Base-by-base conservation (phyloP, 352 stramenopile species). In the Sclerospora graminicola region DNA sequence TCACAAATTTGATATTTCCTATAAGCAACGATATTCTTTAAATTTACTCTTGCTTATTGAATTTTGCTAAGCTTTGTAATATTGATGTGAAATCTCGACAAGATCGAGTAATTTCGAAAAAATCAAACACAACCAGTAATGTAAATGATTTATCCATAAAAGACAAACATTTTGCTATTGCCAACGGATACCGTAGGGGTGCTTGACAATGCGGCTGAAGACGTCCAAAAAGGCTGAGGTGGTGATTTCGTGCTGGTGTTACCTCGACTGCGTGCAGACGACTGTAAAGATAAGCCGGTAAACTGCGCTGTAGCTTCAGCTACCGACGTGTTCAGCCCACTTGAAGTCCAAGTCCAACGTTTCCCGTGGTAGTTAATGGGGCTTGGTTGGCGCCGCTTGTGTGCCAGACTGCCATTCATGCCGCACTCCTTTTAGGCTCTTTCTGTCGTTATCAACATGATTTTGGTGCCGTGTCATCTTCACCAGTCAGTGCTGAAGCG, bases 351-450 rank as follows among this genome's bases (percentile, higher is more conserved):
- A 55, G 33, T 84, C 82, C 26, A 70, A 41, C 5, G 82, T 77
- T 49, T 90, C 87, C 2, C 10, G 89, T 87, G 65, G 81, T 90
- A 4, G 69, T 93, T 15, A 88, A 84, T 30, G 71, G 74, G 2
- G 76, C 74, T 40, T 90, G 81, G 81, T 65, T 93, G 0, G 78
- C 67, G 18, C 78, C 81, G 5, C 49, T 93, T 1, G 71, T 90
- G n/a, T 76, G 81, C 0, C 78, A 90, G 24, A 93, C 81, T 5
- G 81, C 78, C 7, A 77, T 90, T 38, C 90, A 93, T 41, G 81
- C 81, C 2, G 64, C 75, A 0, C 72, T 73, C 45, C 63, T 90
- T 13, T 80, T 72, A 2, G 65, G 78, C 8, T 57, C 75, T 1
- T 90, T 78, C 52, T 70, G 85, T 42, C 63, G 73, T 15, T 87